Evolutionary conservation across 768 basidiomycete genomes (phyloP), one percentile per base, ranked within the genome.

Genomic region (Butyriboletus loyo): DNA sequence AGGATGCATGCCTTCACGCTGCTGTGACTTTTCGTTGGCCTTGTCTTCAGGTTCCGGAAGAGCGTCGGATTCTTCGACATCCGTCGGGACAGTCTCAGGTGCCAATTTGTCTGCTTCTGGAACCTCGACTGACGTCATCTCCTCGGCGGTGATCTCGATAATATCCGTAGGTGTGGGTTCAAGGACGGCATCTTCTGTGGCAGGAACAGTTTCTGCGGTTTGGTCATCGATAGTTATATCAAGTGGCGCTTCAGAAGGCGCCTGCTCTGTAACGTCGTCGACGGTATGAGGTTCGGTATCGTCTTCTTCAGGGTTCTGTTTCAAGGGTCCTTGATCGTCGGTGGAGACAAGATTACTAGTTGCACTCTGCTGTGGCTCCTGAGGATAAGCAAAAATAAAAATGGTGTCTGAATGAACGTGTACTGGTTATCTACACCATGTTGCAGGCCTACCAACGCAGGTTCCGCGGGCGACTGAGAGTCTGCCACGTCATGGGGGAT

Each of bases 1-100:
- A 34, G 7, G 13, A 39, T 5, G 25, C 46, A 39, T 55, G 37
- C 68, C 63, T 58, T 69, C 67, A 13, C 63, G 67, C 10, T 56
- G 53, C 25, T 53, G 56, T 27, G 44, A 10, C 24, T 57, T 45
- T 30, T 34, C 48, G 37, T 32, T 13, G 10, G 46, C 7, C 30
- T 40, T 52, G 2, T 48, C 14, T 30, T 63, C 64, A 4, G 43
- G 41, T 27, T 66, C 61, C 41, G 39, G 55, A 51, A 22, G 30
- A 28, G 25, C 11, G 40, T 31, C 14, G 14, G 51, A 1, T 37
- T 65, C 65, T 9, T 58, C 62, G 34, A 46, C 47, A 15, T 58
- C 61, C 50, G 56, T 54, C 30, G 50, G 43, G 10, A 27, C n/a
- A 3, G 36, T 22, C 21, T 61, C 56, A 4, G 44, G 48, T 25